Base-by-base conservation (phyloP, 352 stramenopile species). In the Pythium brassicae region DNA sequence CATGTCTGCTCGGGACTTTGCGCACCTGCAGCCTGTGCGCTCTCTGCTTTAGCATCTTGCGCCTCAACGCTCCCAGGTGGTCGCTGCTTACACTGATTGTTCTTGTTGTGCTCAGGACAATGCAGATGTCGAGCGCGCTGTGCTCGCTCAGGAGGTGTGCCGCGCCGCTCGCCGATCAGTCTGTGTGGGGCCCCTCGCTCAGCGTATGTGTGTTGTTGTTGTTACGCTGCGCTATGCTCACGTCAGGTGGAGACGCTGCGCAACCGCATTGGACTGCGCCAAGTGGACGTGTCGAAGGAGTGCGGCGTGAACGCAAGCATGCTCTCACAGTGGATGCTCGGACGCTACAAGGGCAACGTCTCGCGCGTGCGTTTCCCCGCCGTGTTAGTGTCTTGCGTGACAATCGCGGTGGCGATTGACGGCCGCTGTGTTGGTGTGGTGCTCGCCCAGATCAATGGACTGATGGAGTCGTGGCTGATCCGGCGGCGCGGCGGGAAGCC, bases 241-340 rank as follows among this genome's bases (percentile, higher is more conserved):
- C 29, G n/a, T n/a, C 17, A 92, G 82, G 82, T 92, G 34, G 83
- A 92, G 68, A 65, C 71, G 50, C 68, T 92, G 56, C 79, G 83
- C 26, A 89, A 87, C 42, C 69, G 78, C 46, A 58, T 90, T 17
- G 80, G 83, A 6, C 63, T 92, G 56, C 79, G 83, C 5, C 83
- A 92, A 68, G 76, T 92, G 25, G 83, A 92, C 47, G 83, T 92
- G 50, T 90, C 79, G 29, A 92, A 92, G 65, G 83, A 92, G 61
- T 92, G 83, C 35, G 83, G 83, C 44, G 83, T 92, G 50, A 92
- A 92, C 56, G 83, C 83, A 37, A 89, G 76, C 59, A 92, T 92
- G 83, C 72, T 92, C 44, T 92, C 83, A 40, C 83, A 92, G 65
- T 92, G 83, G 83, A 92, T 92, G 83, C 69, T 92, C 44, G 83